Conservation (phyloP, 1,284 basidiomycete species). For the Ustilago sp. region DNA sequence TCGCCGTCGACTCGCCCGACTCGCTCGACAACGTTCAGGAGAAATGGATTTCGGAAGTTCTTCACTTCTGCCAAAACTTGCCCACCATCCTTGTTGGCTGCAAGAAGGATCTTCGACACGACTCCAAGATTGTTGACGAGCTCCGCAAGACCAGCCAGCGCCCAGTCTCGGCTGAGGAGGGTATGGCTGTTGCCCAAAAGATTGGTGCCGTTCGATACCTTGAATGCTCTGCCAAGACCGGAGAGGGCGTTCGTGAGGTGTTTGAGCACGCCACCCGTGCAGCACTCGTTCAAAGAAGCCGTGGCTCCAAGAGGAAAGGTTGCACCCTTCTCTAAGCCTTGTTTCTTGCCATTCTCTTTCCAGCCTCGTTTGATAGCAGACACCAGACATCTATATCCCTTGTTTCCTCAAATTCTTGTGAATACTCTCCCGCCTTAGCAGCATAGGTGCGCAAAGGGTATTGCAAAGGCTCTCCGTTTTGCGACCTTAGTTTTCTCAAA, state of each 20-base stretch:
- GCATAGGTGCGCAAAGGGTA: neutral
- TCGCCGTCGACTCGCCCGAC: slow-evolving; percentile 90
- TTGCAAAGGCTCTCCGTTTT: neutral
- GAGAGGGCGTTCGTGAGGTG: slow-evolving; percentile 89
- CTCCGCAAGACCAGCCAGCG: slow-evolving; percentile 69
- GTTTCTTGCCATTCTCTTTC: neutral
- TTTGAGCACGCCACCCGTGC: slow-evolving; percentile 89
- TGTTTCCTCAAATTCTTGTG: slow-evolving; percentile 1
- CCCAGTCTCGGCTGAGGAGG: slow-evolving; percentile 71
- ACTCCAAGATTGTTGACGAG: slow-evolving; percentile 70
- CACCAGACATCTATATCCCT: slow-evolving; percentile 7
- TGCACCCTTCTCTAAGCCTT: slow-evolving; percentile 74
- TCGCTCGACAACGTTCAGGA: slow-evolving; percentile 95
- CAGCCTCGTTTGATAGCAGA: neutral
- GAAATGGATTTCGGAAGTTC: slow-evolving; percentile 96
- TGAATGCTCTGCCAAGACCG: slow-evolving; percentile 89
- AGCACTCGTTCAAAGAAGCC: slow-evolving; percentile 75
- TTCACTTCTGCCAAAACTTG: slow-evolving; percentile 88
- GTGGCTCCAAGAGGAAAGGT: slow-evolving; percentile 70
- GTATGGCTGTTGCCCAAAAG: slow-evolving; percentile 86
- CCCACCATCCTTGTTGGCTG: slow-evolving; percentile 91
- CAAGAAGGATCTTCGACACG: slow-evolving; percentile 75
- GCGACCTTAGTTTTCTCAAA: neutral
- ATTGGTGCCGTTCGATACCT: slow-evolving; percentile 89
- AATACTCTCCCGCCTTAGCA: neutral